Evolutionary conservation across 2,329 filamentous ascomycete species (phyloP), one percentile per base, ranked within the genome.

Genomic region (Fusarium chlamydosporum): DNA sequence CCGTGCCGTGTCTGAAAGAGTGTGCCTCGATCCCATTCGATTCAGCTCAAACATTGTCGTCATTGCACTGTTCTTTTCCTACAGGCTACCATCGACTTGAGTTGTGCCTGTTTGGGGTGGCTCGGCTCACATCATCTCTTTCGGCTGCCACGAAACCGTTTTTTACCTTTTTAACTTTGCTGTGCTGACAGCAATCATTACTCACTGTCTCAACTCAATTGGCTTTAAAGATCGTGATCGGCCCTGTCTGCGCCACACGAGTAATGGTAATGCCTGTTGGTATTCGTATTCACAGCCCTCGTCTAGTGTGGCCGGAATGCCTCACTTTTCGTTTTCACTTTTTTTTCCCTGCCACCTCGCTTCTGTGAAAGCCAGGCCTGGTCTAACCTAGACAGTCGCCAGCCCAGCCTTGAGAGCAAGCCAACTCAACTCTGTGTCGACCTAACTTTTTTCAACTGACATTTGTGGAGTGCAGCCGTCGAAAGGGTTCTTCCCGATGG

Each of bases 401-500:
- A 48, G 20, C 20, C 23, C 13, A 68, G 48, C 54, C 54, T 53
- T 40, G 43, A 35, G 34, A 37, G 42, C 54, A 61, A 69, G 47
- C 16, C 37, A 42, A 46, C 51, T 54, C 52, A 47, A 45, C n/a
- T 55, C 47, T 59, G 47, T 51, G 40, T 60, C 45, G 43, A 42
- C 34, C 47, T 46, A 59, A 51, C 46, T 53, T 58, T 56, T 48
- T 65, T 67, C 46, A 46, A 60, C 51, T 73, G 69, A 59, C 61
- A 71, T 56, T 56, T 72, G 70, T 74, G 72, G 72, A 72, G 72
- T 68, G 41, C 60, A 68, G 54, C 47, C 53, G 68, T 51, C 54
- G 60, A 62, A 65, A 75, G 71, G 73, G 71, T 66, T 75, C 70
- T 55, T 73, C 72, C 73, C 73, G 72, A 72, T 73, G 72, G 73